Percentiles rank a stretch among this genome's conserved stretches.
Evolutionary conservation across 2,329 filamentous ascomycete species (phyloP).

Genomic region (Phaeophleospora eucalypticola): DNA sequence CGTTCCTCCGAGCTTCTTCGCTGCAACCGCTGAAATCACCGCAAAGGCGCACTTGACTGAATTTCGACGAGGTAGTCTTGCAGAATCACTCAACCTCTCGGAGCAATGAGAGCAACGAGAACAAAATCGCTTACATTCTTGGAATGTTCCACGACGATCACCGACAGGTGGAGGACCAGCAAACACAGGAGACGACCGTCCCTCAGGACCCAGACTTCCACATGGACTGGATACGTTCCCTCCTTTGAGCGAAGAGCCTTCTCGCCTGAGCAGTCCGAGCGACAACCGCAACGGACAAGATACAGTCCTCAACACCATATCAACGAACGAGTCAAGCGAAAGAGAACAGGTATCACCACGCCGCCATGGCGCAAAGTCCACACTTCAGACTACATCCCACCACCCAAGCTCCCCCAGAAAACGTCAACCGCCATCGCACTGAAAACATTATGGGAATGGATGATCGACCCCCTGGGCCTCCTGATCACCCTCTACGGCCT

Average conservation of each 20-base stretch:
- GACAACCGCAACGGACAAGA: background rate
- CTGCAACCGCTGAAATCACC: slow-evolving; percentile 40
- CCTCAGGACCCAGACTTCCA: no score
- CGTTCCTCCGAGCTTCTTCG: slow-evolving; percentile 26
- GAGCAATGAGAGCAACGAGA: no score
- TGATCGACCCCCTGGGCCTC: slow-evolving; percentile 71
- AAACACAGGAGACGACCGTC: no score
- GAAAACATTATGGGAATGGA: slow-evolving; percentile 66
- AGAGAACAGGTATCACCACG: no score
- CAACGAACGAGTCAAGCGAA: background rate
- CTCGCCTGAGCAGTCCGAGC: background rate
- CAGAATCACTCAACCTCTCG: no score
- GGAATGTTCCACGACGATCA: no score
- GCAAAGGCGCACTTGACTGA: slow-evolving; percentile 42
- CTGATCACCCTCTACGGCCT: slow-evolving; percentile 73
- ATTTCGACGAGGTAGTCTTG: slow-evolving; percentile 34
- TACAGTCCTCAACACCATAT: background rate
- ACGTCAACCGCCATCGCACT: slow-evolving; percentile 35
- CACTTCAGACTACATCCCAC: slow-evolving; percentile 39
- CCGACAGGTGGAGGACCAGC: no score
- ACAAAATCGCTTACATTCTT: no score
- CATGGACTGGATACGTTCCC: slow-evolving; percentile 20
- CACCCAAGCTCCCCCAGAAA: slow-evolving; percentile 15
- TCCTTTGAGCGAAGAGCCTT: slow-evolving; percentile 19
- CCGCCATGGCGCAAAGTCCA: no score